phyloP scores from a whole-genome alignment of 78 protist species.

The slime mould (Dictyostelium discoideum) region dicty_2.7 NC_007089.4:579501-580000 shows the following conservation, averaged over 20 bases:
- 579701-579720: constrained; percentile 42
- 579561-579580: too few species aligned
- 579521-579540: too few species aligned
- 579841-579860: not conserved
- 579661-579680: not conserved
- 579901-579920: not conserved
- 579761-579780: constrained; percentile 96
- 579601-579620: too few species aligned
- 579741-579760: constrained; percentile 93
- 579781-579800: constrained; percentile 90
- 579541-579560: too few species aligned
- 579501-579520: too few species aligned
- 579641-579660: too few species aligned
- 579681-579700: not conserved
- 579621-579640: not conserved
- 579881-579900: not conserved
- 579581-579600: too few species aligned
- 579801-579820: constrained; percentile 82
- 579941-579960: constrained; percentile 54
- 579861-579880: not conserved
- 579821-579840: constrained; percentile 79
- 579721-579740: constrained; percentile 81
- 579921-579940: constrained; percentile 73
- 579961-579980: constrained; percentile 12
- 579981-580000: constrained; percentile 40